Evolutionary conservation across 148 eudicot genomes (phyloP).

Genomic region (Cornus florida): DNA sequence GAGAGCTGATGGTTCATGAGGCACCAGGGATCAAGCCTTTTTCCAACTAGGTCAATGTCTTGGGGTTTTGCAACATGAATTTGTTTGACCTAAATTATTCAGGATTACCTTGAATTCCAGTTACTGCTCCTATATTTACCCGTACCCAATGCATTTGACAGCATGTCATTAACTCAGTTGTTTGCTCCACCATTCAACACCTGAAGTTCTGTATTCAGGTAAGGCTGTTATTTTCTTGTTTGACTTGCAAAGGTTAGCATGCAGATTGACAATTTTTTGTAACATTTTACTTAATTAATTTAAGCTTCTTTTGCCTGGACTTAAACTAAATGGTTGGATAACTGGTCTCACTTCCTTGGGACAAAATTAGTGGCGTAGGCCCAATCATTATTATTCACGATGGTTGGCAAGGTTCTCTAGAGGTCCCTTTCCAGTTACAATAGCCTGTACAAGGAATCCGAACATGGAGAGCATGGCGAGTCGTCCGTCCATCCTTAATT

Average conservation of each 20-base stretch:
- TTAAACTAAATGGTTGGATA: too few species aligned
- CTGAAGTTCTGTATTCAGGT: not conserved
- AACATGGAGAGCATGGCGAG: too few species aligned
- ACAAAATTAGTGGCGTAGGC: constrained; percentile 13
- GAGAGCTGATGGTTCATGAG: too few species aligned
- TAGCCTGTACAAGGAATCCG: not conserved
- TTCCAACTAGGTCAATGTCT: too few species aligned
- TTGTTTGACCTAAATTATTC: too few species aligned
- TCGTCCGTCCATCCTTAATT: constrained; percentile 7
- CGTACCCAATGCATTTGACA: not conserved
- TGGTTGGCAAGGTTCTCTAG: not conserved
- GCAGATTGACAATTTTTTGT: too few species aligned
- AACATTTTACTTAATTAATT: too few species aligned
- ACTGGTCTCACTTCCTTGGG: not conserved
- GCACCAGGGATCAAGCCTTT: too few species aligned
- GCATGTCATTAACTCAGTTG: not conserved
- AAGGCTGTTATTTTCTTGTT: not conserved
- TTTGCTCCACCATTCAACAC: not conserved
- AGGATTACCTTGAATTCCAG: too few species aligned
- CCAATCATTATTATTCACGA: constrained; percentile 3
- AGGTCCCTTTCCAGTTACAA: constrained; percentile 24
- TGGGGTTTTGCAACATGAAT: too few species aligned
- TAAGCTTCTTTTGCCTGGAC: too few species aligned
- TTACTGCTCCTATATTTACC: not conserved
- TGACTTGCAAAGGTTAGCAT: too few species aligned